Evolutionary conservation across 2,329 filamentous ascomycete genomes (phyloP), one percentile per base, ranked within the genome.

Genomic region (Iodosphaeria phyllophila): DNA sequence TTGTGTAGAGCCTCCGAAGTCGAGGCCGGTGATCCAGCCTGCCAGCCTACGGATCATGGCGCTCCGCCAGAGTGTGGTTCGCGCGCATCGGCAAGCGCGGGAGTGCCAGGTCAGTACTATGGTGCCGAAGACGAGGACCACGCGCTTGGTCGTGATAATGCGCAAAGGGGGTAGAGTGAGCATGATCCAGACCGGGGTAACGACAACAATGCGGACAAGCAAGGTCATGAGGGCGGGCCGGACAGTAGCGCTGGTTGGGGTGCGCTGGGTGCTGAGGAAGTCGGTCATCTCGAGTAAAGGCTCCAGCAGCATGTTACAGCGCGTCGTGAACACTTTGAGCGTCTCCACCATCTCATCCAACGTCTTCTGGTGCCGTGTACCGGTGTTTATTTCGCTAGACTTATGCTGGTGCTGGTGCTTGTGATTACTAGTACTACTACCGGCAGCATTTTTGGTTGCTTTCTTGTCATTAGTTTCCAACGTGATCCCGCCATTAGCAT

Each of bases 261-360:
- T 92, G 28, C 74, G 67, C 46, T 93, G 83, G 0, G 83, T 92
- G 31, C 79, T 89, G 14, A 98, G 60, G 42, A 93, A 93, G 46
- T 95, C 84, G 5, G 84, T 93, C 46, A 95, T 60, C 34, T 78
- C 72, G 22, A 92, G 59, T 28, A 95, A 64, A 3, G 89, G 89
- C 39, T 93, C 84, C 25, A 95, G 62, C 11, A 98, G 57, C 26
- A 92, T 75, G 47, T 93, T 92, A 50, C 89, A 93, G 24, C 89
- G 67, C 5, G 75, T 77, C 0, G 86, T 95, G 37, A 98, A 80
- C 35, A 83, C 72, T 46, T 83, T 82, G 22, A 98, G 54, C 0
- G 80, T 92, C 38, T 95, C 84, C 28, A 98, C 78, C 31, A 98
- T 98, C 52, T 98, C 89, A 46, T 98, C 89, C 26, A 98, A 52